A percentile compares a stretch with the other conserved stretches of the same genome.
Evolutionary conservation across 1,139 yeast genomes (phyloP).

Genomic region (Candida buenavistaensis): DNA sequence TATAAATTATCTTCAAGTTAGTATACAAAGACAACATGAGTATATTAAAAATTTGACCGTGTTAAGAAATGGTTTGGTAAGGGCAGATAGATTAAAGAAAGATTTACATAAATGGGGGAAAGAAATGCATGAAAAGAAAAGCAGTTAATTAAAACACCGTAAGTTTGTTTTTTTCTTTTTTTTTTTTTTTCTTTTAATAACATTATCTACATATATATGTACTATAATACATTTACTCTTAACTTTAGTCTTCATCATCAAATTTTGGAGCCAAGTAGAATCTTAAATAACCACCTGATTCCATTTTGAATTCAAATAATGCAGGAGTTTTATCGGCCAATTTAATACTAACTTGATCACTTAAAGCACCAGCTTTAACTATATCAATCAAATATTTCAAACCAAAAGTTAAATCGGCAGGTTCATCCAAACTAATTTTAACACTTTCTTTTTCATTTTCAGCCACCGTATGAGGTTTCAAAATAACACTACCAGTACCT

Average conservation of each 20-base stretch:
- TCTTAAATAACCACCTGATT: slow-evolving; percentile 86
- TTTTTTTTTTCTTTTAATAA: too few relatives aligned
- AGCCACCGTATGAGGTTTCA: slow-evolving; percentile 81
- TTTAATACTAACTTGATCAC: slow-evolving; percentile 76
- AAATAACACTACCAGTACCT: slow-evolving; percentile 83
- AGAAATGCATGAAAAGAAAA: slow-evolving; percentile 74
- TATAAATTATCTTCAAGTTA: slow-evolving; percentile 46
- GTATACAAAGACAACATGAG: slow-evolving; percentile 85
- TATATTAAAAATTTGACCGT: slow-evolving; percentile 74
- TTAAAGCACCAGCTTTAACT: slow-evolving; percentile 83
- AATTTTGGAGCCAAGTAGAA: slow-evolving; percentile 97
- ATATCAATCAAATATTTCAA: slow-evolving; percentile 87
- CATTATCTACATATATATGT: slow-evolving; percentile 1
- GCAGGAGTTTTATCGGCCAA: slow-evolving; percentile 94
- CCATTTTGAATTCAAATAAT: slow-evolving; percentile 85
- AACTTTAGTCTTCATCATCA: slow-evolving; percentile 67
- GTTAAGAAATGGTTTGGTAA: slow-evolving; percentile 70
- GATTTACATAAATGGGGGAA: slow-evolving; percentile 78
- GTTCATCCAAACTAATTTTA: slow-evolving; percentile 76
- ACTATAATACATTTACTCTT: neutral
- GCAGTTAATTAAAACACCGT: slow-evolving; percentile 19
- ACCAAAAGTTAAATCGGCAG: slow-evolving; percentile 89
- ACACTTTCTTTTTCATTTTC: slow-evolving; percentile 78
- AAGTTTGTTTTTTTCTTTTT: too few relatives aligned
- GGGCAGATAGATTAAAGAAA: slow-evolving; percentile 73